Conservation (phyloP, 2,329 filamentous ascomycete species). For the Alternaria tenuissima region DNA sequence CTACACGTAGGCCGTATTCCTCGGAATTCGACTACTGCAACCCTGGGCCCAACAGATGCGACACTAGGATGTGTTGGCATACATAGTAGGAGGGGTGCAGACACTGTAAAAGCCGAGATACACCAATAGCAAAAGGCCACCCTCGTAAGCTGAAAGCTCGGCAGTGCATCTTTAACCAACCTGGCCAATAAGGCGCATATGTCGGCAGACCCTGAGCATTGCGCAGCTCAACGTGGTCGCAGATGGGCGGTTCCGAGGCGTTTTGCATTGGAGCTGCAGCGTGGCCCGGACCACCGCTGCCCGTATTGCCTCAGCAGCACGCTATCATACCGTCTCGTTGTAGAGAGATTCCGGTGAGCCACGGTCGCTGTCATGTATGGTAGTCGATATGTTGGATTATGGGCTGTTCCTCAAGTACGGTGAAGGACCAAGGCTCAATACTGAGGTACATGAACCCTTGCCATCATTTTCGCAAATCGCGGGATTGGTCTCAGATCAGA, state of each 20-base stretch:
- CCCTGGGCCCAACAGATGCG: slow-evolving; percentile 20
- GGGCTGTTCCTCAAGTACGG: slow-evolving; percentile 13
- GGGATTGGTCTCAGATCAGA: slow-evolving; percentile 7
- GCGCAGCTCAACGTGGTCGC: slow-evolving; percentile 32
- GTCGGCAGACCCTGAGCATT: slow-evolving; percentile 17
- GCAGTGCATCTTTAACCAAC: slow-evolving; percentile 11
- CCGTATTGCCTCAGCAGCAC: slow-evolving; percentile 15
- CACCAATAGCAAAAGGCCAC: slow-evolving; percentile 27
- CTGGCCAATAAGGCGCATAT: slow-evolving; percentile 22
- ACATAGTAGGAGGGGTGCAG: slow-evolving; percentile 5
- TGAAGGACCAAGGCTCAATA: slow-evolving; percentile 12
- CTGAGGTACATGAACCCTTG: slow-evolving; percentile 20
- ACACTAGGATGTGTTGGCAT: slow-evolving; percentile 20
- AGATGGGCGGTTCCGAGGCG: slow-evolving; percentile 25
- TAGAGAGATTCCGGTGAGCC: slow-evolving; percentile 28
- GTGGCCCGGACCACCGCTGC: slow-evolving; percentile 15
- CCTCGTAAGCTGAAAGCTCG: slow-evolving; percentile 23
- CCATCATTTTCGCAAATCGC: slow-evolving; percentile 16
- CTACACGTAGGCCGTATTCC: slow-evolving; percentile 19
- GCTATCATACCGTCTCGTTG: slow-evolving; percentile 28
- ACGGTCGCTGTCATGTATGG: slow-evolving; percentile 6
- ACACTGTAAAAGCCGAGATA: slow-evolving; percentile 17
- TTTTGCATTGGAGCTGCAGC: slow-evolving; percentile 14
- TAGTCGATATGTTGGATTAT: slow-evolving; percentile 7
- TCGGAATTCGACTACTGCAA: slow-evolving; percentile 15